Evolutionary conservation across 768 basidiomycete species (phyloP).

Genomic region (Chalciporus pseudorubinellus): DNA sequence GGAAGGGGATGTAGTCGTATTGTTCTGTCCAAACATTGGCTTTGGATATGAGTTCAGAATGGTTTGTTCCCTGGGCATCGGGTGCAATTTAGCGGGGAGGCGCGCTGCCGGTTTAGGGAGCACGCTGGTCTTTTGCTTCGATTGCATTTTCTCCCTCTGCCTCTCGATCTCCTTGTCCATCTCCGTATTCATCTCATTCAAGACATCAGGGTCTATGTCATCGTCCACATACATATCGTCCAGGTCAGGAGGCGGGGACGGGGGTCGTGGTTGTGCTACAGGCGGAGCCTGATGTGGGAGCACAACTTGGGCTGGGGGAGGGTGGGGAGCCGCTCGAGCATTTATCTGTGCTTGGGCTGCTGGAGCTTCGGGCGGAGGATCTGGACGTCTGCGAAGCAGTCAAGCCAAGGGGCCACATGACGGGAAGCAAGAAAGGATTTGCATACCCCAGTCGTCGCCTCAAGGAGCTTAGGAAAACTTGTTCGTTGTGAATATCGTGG

Average conservation of each 20-base stretch:
- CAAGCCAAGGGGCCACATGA: not conserved
- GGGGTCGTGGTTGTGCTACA: slow-evolving; percentile 4
- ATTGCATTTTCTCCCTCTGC: not conserved
- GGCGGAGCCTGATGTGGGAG: slow-evolving; percentile 12
- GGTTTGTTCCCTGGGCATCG: slow-evolving; percentile 3
- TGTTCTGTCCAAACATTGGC: not conserved
- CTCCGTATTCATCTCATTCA: slow-evolving; percentile 22
- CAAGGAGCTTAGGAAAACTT: slow-evolving; percentile 61
- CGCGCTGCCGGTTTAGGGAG: not conserved
- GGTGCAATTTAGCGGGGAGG: not conserved
- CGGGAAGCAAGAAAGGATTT: not conserved
- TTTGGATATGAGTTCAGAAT: not conserved
- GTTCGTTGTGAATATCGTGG: slow-evolving; percentile 54
- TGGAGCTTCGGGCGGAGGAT: slow-evolving; percentile 18
- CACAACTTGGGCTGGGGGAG: slow-evolving; percentile 19
- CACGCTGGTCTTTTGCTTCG: not conserved
- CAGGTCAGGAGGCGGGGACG: slow-evolving; percentile 9
- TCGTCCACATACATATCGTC: slow-evolving; percentile 28
- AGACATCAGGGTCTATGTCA: slow-evolving; percentile 29
- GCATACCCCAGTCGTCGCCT: slow-evolving; percentile 66
- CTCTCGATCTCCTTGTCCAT: slow-evolving; percentile 13
- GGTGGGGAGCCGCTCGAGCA: slow-evolving; percentile 7
- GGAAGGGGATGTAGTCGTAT: not conserved
- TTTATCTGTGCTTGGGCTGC: slow-evolving; percentile 11
- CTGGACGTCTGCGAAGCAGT: slow-evolving; percentile 22